phyloP scores from a whole-genome alignment of 805 yeast species.

The Wickerhamiella spandovensis region DNA sequence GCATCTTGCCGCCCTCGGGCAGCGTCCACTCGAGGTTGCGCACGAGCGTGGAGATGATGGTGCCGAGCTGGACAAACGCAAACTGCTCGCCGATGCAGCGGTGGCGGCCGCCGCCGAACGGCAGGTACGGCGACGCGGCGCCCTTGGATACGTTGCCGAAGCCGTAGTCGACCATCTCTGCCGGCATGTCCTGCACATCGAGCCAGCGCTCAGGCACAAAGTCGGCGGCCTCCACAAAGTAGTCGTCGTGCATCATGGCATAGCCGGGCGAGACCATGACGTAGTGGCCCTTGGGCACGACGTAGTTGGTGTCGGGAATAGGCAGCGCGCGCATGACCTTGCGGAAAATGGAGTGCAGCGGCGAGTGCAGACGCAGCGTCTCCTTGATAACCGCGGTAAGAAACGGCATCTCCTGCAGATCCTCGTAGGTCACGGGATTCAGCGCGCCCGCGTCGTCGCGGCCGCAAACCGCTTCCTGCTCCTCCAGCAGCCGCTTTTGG shows the following conservation, averaged over 20 bases:
- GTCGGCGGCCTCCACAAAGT: conserved; percentile 59
- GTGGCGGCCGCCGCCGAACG: conserved; percentile 99
- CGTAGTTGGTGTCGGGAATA: conserved; percentile 64
- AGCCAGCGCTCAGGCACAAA: conserved; percentile 87
- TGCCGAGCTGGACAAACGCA: conserved; percentile 86
- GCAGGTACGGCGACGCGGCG: conserved; percentile 88
- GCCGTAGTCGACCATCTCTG: conserved; percentile 73
- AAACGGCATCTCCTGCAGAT: conserved; percentile 66
- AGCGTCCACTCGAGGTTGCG: conserved; percentile 67
- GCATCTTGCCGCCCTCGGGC: conserved; percentile 33
- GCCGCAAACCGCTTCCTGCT: conserved; percentile 50
- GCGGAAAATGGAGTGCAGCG: conserved; percentile 91
- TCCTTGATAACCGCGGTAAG: conserved; percentile 79
- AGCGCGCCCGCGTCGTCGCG: conserved; percentile 24
- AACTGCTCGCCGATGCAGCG: conserved; percentile 99
- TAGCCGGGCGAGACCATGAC: conserved; percentile 92
- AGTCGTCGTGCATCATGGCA: conserved; percentile 61
- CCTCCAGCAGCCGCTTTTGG: conserved; percentile 68
- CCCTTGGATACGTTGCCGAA: conserved; percentile 94
- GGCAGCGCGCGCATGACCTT: conserved; percentile 66
- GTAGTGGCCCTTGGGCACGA: conserved; percentile 80
- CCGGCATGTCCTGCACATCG: conserved; percentile 17
- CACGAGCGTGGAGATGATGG: conserved; percentile 60
- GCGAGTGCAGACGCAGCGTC: conserved; percentile 91
- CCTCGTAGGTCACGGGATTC: conserved; percentile 63